Base-by-base conservation (phyloP, 805 yeast species). In the Candida peoriensis region DNA sequence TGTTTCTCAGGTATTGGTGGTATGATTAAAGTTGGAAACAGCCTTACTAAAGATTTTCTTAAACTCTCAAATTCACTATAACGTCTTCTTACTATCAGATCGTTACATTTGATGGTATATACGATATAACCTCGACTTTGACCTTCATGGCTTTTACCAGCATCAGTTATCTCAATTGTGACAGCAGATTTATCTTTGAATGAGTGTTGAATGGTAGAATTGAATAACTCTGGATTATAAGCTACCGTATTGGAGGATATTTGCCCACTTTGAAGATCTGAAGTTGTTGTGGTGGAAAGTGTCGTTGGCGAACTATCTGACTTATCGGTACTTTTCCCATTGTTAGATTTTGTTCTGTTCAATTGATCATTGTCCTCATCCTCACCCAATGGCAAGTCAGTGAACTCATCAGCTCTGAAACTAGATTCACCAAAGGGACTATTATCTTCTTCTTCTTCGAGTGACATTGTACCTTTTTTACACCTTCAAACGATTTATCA, bases 1-100 rank as follows among this genome's bases (percentile, higher is more conserved):
- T 83, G 90, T 55, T 84, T 84, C 57, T 80, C 83, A 0, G 98
- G 98, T 8, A 93, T 90, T 1, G 97, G 97, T 6, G 98, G 98
- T 5, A 93, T 76, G 4, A 93, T 72, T 4, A 78, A 55, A 4
- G 93, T 76, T 4, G 98, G 97, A 44, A 82, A 81, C 24, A 85
- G 61, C 46, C 81, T 77, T 4, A 78, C 66, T 16, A 93, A 64
- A 5, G 82, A 71, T 26, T 76, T 80, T 41, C 96, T 68, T 29
- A 93, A 67, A 32, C 84, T 76, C 51, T 86, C 96, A 55, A 93
- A 93, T 55, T 93, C 98, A 22, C 95, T 82, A 56, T 93, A 93
- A 29, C 97, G 68, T 48, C 98, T 67, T 31, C 89, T 76, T 5
- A 87, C 89, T 9, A 72, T 60, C 21, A 75, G 64, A 7, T 67